Percentiles rank a stretch among this genome's conserved stretches.
Conservation (phyloP, 2,329 filamentous ascomycete species). For the Septoria petroselini region DNA sequence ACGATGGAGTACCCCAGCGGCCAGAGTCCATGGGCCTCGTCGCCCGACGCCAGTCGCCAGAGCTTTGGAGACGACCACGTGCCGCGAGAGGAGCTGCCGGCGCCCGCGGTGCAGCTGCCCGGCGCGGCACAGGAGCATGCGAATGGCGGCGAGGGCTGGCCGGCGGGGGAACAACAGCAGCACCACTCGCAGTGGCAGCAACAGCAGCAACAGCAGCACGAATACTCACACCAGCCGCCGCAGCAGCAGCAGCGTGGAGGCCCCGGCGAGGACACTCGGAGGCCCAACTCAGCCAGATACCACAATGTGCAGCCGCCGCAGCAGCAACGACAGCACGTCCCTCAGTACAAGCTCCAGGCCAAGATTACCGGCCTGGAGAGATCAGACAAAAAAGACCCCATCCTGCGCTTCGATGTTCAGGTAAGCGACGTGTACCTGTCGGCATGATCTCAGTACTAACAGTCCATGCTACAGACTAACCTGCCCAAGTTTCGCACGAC, state of each 20-base stretch:
- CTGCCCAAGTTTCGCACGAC: conserved; percentile 97
- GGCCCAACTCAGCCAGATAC: conserved; percentile 34
- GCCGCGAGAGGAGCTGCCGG: conserved; percentile 31
- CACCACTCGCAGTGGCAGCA: no score
- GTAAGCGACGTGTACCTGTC: conserved; percentile 54
- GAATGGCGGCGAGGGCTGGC: conserved; percentile 23
- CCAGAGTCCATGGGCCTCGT: conserved; percentile 62
- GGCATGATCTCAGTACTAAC: not conserved
- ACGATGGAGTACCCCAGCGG: conserved; percentile 66
- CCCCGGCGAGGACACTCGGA: conserved; percentile 31
- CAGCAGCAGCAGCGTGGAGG: conserved; percentile 25
- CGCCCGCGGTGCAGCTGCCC: conserved; percentile 27
- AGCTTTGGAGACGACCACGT: conserved; percentile 44
- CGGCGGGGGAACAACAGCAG: conserved; percentile 28
- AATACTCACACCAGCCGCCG: conserved; percentile 39
- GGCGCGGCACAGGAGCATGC: conserved; percentile 18
- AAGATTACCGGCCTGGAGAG: conserved; percentile 94
- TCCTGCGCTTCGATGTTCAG: conserved; percentile 92
- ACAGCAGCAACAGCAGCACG: conserved; percentile 42
- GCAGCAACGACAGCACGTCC: conserved; percentile 35
- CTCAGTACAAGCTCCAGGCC: conserved; percentile 70
- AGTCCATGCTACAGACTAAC: conserved; percentile 76
- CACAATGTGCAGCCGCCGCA: conserved; percentile 38
- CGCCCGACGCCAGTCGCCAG: conserved; percentile 52
- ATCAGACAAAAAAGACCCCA: conserved; percentile 91